Evolutionary conservation across 129 eudicot genomes (phyloP), one percentile per base, ranked within the genome.

Genomic region (Lonicera japonica): DNA sequence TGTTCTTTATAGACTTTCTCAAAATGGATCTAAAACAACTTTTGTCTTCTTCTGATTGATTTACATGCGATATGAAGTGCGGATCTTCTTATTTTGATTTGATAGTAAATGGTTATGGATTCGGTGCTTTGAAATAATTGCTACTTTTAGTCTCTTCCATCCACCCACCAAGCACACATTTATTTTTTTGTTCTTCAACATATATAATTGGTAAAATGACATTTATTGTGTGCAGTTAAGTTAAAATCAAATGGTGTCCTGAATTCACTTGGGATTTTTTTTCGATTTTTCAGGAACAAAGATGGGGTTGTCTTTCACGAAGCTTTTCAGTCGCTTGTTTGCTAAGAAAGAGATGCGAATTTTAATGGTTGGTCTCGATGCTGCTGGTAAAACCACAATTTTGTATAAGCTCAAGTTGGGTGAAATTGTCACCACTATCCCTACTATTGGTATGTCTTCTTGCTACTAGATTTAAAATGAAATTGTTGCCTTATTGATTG

Each of bases 341-440:
- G 83, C 79, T 34, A 72, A 77, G 67, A 68, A 59, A 53, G 82
- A 77, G 67, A 77, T 77, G 77, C 78, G 82, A 19, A 77, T 77
- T 72, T 53, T 77, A 54, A 77, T 77, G 82, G 82, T 77, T 57
- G 82, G 82, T 77, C 82, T 77, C 41, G 82, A 77, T 72, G 82
- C 82, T 56, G 82, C 82, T 77, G 82, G 82, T 77, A 77, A 77
- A 77, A 77, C 82, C 45, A 77, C 82, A 18, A 77, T 77, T 63
- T 54, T 77, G 68, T 77, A 77, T 66, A 77, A 77, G 78, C 82
- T 77, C 63, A 77, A 77, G 77, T 34, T 77, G 70, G 82, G 82
- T 1, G 82, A 77, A 64, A 77, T 77, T 50, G 82, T 77, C 18
- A 77, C 82, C 58, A 77, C 82, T 41, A 77, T 77, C 48, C 83